A percentile compares a stretch with the other conserved stretches of the same genome.
phyloP scores from a whole-genome alignment of 1,139 yeast species.

The Nakaseomyces kungkrabaensis region DNA sequence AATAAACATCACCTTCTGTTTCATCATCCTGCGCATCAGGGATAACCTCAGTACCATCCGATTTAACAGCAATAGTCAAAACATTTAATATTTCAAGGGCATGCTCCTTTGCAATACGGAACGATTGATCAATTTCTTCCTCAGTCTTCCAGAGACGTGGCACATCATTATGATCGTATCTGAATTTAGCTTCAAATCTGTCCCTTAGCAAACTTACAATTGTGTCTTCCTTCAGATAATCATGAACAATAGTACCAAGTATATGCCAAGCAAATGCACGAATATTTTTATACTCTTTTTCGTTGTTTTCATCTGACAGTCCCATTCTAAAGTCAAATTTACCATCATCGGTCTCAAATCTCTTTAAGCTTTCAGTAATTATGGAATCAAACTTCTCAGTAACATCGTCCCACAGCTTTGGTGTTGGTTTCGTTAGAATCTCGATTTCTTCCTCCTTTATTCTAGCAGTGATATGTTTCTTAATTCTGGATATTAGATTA shows the following conservation, averaged over 20 bases:
- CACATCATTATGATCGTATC: slow-evolving; percentile 72
- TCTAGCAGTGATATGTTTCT: slow-evolving; percentile 16
- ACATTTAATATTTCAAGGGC: slow-evolving; percentile 53
- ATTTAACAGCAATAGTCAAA: slow-evolving; percentile 46
- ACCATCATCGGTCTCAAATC: slow-evolving; percentile 22
- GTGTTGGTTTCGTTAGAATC: slow-evolving; percentile 22
- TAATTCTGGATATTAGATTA: slow-evolving; percentile 13
- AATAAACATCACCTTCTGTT: slow-evolving; percentile 37
- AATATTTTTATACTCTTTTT: slow-evolving; percentile 35
- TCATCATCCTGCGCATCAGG: slow-evolving; percentile 42
- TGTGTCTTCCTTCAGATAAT: slow-evolving; percentile 50
- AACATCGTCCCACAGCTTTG: slow-evolving; percentile 26
- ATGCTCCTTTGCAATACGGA: slow-evolving; percentile 45
- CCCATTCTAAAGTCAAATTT: slow-evolving; percentile 58
- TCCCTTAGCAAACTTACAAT: slow-evolving; percentile 51
- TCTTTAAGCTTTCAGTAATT: slow-evolving; percentile 28
- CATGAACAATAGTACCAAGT: slow-evolving; percentile 50
- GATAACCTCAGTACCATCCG: slow-evolving; percentile 42
- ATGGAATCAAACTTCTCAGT: slow-evolving; percentile 38
- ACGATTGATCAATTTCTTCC: slow-evolving; percentile 60
- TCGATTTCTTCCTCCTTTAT: slow-evolving; percentile 23
- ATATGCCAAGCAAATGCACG: slow-evolving; percentile 54
- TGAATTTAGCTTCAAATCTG: slow-evolving; percentile 69
- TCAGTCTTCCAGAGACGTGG: slow-evolving; percentile 77
- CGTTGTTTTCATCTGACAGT: slow-evolving; percentile 37